Percentiles rank a stretch among this genome's conserved stretches.
These are phyloP conservation scores for Auriscalpium microsporum DNA, from an alignment of 768 basidiomycete species.

Conservation along the genomic window DNA sequence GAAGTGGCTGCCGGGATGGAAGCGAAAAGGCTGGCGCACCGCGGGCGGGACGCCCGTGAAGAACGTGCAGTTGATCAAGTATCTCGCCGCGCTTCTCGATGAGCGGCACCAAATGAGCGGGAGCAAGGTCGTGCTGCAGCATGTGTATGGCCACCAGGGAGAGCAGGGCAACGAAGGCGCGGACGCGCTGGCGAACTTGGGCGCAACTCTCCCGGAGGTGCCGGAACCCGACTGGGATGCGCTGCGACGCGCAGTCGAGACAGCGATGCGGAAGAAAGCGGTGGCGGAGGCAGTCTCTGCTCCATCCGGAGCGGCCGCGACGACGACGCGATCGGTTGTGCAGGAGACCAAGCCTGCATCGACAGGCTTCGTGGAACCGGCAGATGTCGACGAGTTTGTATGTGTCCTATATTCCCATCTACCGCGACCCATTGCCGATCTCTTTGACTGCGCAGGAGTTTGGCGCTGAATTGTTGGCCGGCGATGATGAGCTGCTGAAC, in stretches of 20 bases:
- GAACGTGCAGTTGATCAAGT: constrained; percentile 65
- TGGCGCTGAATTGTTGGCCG: too few species aligned
- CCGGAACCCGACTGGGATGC: constrained; percentile 55
- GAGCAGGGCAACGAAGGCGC: constrained; percentile 82
- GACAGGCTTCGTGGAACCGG: too few species aligned
- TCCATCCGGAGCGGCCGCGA: too few species aligned
- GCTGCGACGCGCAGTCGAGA: constrained; percentile 4
- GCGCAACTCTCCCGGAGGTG: constrained; percentile 31
- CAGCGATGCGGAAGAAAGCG: background rate
- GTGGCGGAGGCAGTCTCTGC: background rate
- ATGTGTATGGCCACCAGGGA: constrained; percentile 77
- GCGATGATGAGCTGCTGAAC: too few species aligned
- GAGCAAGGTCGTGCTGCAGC: constrained; percentile 50
- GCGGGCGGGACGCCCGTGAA: constrained; percentile 50
- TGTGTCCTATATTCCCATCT: too few species aligned
- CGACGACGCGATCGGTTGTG: too few species aligned
- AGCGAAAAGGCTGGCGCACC: constrained; percentile 39
- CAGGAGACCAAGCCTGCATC: too few species aligned
- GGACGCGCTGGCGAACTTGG: constrained; percentile 61
- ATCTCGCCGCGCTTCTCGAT: constrained; percentile 55
- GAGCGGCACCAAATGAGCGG: constrained; percentile 36
- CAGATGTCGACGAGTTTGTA: too few species aligned
- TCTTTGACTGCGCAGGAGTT: too few species aligned
- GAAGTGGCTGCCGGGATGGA: constrained; percentile 66
- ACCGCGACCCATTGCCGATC: too few species aligned